Percentiles rank a stretch among this genome's conserved stretches.
These are phyloP conservation scores for Buxus sempervirens DNA, from an alignment of 164 flowering plant genomes.

Conservation along the genomic window DNA sequence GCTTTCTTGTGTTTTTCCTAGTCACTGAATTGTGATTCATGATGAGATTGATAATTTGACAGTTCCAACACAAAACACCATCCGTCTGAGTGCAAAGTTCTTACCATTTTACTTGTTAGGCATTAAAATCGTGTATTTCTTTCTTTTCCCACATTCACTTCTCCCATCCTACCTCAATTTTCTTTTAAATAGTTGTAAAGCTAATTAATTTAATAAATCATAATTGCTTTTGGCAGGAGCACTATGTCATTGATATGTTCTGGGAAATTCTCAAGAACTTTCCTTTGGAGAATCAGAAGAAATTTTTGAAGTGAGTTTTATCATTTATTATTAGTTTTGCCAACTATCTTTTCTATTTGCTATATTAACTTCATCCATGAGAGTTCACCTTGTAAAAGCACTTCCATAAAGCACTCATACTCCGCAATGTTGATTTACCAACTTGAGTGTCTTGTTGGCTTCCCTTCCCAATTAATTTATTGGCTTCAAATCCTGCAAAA, in stretches of 20 bases:
- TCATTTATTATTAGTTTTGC: background rate
- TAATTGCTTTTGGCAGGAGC: slow-evolving; percentile 56
- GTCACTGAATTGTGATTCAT: background rate
- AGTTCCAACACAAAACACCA: background rate
- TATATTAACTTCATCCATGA: background rate
- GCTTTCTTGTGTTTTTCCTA: background rate
- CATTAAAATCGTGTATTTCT: background rate
- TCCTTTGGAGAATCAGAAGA: slow-evolving; percentile 71
- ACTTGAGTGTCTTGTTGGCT: too few relatives aligned
- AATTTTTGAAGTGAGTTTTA: slow-evolving; percentile 80
- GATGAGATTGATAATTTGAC: background rate
- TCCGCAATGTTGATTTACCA: too few relatives aligned
- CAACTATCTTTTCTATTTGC: background rate
- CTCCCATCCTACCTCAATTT: too few relatives aligned
- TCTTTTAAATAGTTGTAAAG: background rate
- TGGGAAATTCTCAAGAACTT: slow-evolving; percentile 89
- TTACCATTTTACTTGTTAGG: background rate
- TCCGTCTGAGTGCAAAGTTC: background rate
- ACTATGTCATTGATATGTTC: slow-evolving; percentile 79
- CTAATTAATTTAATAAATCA: background rate
- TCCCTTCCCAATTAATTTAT: too few relatives aligned
- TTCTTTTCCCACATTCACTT: too few relatives aligned
- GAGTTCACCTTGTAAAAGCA: too few relatives aligned
- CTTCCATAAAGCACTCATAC: too few relatives aligned
- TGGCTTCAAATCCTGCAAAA: too few relatives aligned